A percentile compares a stretch with the other conserved stretches of the same genome.
Evolutionary conservation across 352 stramenopile genomes (phyloP).

Genomic region (Phytophthora pluvialis): DNA sequence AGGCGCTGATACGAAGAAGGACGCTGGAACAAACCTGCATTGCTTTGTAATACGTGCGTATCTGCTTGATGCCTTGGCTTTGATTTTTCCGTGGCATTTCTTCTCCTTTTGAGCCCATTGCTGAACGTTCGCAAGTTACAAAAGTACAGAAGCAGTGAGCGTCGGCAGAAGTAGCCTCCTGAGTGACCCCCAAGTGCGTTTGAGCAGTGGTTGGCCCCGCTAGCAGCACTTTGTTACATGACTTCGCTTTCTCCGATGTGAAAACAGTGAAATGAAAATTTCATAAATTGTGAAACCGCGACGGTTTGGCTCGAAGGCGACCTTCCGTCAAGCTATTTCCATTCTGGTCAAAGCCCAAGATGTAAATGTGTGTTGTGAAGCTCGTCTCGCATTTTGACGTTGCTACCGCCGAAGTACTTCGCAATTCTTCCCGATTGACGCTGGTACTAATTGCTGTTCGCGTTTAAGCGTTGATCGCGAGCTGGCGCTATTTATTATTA

Average conservation of each 20-base stretch:
- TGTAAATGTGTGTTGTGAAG: not conserved
- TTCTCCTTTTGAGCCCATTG: slow-evolving; percentile 23
- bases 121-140: slow-evolving; percentile 22
- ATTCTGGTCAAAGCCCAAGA: slow-evolving; percentile 10
- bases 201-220: slow-evolving; percentile 7
- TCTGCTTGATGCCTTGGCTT: slow-evolving; percentile 43
- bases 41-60: slow-evolving; percentile 58
- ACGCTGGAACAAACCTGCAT: slow-evolving; percentile 31
- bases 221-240: slow-evolving; percentile 6
- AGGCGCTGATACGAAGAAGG: slow-evolving; percentile 23
- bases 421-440: not conserved
- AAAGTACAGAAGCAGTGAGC: slow-evolving; percentile 18
- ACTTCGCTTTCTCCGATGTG: slow-evolving; percentile 1
- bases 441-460: not conserved
- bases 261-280: slow-evolving; percentile 12
- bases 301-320: slow-evolving; percentile 20
- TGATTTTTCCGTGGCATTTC: slow-evolving; percentile 36
- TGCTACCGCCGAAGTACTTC: too few relatives aligned
- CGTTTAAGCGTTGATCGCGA: not conserved
- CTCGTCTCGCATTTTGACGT: not conserved
- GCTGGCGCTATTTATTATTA: slow-evolving; percentile 25
- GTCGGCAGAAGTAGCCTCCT: slow-evolving; percentile 12
- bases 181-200: slow-evolving; percentile 16
- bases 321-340: slow-evolving; percentile 13
- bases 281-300: slow-evolving; percentile 24